phyloP scores from a whole-genome alignment of 257 asterid genomes.

The Penstemon davidsonii region DNA sequence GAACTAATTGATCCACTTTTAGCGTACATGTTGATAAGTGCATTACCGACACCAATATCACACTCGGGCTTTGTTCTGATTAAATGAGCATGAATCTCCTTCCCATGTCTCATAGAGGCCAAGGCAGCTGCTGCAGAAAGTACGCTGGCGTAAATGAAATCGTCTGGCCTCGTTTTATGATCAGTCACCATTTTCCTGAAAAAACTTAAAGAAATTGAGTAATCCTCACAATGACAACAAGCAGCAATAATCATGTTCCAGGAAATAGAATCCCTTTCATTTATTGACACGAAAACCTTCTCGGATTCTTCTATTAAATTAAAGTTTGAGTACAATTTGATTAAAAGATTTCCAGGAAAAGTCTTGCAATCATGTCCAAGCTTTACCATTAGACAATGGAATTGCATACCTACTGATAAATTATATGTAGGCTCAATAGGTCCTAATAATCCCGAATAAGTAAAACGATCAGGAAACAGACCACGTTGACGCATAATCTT shows the following conservation, averaged over 20 bases:
- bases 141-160: slow-evolving; percentile 55
- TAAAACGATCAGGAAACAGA: slow-evolving; percentile 67
- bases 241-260: slow-evolving; percentile 70
- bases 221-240: slow-evolving; percentile 51
- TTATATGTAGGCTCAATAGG: slow-evolving; percentile 34
- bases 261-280: slow-evolving; percentile 53
- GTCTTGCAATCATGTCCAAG: slow-evolving; percentile 47
- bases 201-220: slow-evolving; percentile 43
- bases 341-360: slow-evolving; percentile 57
- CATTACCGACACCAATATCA: slow-evolving; percentile 60
- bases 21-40: slow-evolving; percentile 80
- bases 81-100: slow-evolving; percentile 58
- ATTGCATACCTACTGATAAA: slow-evolving; percentile 43
- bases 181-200: slow-evolving; percentile 56
- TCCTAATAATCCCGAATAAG: slow-evolving; percentile 66
- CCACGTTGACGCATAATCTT: slow-evolving; percentile 46
- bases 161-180: slow-evolving; percentile 40
- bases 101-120: slow-evolving; percentile 57
- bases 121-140: slow-evolving; percentile 65
- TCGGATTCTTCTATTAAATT: slow-evolving; percentile 45
- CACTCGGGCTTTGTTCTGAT: slow-evolving; percentile 40
- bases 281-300: slow-evolving; percentile 48
- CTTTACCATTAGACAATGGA: slow-evolving; percentile 66
- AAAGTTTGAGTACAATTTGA: slow-evolving; percentile 54
- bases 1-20: slow-evolving; percentile 55